Conservation (phyloP, 2,329 filamentous ascomycete species). For the Ophiocordyceps camponoti-floridani region DNA sequence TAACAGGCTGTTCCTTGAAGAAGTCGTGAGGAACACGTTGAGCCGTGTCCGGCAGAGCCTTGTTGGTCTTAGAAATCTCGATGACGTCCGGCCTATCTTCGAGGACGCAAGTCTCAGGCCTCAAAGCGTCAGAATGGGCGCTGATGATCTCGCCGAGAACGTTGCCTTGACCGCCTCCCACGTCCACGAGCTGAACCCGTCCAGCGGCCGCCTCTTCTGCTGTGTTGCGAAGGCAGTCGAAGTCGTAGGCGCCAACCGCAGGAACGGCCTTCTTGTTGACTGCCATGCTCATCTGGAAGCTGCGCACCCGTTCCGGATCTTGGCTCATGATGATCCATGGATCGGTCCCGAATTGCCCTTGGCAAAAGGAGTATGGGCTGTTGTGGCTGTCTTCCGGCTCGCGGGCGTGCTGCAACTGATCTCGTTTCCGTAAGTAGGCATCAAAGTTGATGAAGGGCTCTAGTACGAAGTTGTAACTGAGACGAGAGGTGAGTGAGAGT, state of each 20-base stretch:
- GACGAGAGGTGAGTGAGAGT: background rate
- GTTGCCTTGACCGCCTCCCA: background rate
- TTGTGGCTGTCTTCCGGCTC: background rate
- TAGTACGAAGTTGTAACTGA: background rate
- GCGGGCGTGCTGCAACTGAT: background rate
- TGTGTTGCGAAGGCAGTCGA: background rate
- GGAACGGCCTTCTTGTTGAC: background rate
- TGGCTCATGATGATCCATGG: background rate
- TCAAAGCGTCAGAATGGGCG: background rate
- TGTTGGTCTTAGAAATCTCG: background rate
- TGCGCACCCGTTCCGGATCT: background rate
- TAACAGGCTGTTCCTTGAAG: background rate
- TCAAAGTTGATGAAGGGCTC: background rate
- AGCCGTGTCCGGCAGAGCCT: background rate
- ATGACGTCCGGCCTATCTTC: background rate
- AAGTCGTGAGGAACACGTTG: background rate
- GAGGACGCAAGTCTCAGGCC: background rate
- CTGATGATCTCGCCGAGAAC: background rate
- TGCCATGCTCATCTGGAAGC: background rate
- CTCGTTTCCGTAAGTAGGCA: background rate
- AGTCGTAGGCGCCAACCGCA: background rate
- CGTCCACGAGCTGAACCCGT: background rate
- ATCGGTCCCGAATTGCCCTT: background rate
- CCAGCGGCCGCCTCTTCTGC: background rate
- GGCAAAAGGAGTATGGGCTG: background rate